phyloP scores from a whole-genome alignment of 257 asterid species.

The Primulina eburnea region DNA sequence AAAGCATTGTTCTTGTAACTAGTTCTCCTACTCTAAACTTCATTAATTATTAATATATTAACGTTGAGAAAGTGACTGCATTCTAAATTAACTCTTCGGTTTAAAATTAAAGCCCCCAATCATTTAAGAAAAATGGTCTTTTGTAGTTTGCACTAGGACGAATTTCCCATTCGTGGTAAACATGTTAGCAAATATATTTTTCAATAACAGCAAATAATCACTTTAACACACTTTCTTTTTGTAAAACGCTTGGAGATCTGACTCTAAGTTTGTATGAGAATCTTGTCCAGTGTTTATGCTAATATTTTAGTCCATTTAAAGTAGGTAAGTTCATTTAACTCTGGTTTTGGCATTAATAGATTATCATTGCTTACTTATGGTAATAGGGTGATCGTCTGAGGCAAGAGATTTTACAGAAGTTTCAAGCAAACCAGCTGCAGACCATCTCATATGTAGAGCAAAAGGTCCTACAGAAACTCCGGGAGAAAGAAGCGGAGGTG shows the following conservation, averaged over 20 bases:
- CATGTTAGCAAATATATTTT: neutral
- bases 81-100: neutral
- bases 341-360: neutral
- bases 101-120: neutral
- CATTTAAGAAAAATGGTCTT: neutral
- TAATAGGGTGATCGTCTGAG: conserved; percentile 74
- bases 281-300: neutral
- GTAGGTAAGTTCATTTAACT: too few species aligned
- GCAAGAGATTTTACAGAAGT: conserved; percentile 73
- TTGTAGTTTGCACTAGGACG: neutral
- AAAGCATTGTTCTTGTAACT: too few species aligned
- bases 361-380: conserved; percentile 12
- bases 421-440: conserved; percentile 79
- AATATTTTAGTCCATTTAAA: neutral
- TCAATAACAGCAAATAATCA: neutral
- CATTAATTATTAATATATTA: too few species aligned
- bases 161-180: neutral
- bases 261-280: neutral
- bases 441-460: conserved; percentile 76
- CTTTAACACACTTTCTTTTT: neutral
- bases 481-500: conserved; percentile 73
- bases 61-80: too few species aligned
- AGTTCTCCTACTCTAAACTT: too few species aligned
- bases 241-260: neutral
- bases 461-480: conserved; percentile 65